Percentiles rank a stretch among this genome's conserved stretches.
These are phyloP conservation scores for Taiozyma sp. DNA, from an alignment of 1,139 yeast species.

Conservation along the genomic window DNA sequence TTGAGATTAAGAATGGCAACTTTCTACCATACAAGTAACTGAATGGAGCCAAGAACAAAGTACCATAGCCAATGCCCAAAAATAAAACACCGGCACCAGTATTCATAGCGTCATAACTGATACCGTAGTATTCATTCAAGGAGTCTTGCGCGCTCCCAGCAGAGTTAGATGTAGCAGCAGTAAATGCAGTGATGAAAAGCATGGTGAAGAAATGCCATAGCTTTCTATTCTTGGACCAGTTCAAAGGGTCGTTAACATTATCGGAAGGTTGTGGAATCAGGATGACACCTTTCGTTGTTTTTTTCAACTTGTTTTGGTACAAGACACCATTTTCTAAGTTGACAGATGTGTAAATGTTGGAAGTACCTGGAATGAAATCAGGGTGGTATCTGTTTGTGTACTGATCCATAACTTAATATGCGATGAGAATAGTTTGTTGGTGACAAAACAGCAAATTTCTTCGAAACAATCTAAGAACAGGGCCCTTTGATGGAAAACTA, in stretches of 20 bases:
- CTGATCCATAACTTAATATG: constrained; percentile 30
- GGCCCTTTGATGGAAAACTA: neutral
- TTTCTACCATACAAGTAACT: constrained; percentile 76
- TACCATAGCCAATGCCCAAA: constrained; percentile 67
- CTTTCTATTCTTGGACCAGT: constrained; percentile 56
- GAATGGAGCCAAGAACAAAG: constrained; percentile 68
- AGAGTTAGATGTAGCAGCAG: constrained; percentile 82
- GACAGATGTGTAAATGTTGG: constrained; percentile 38
- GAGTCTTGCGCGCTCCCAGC: constrained; percentile 80
- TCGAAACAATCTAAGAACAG: neutral
- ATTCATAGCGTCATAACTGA: constrained; percentile 70
- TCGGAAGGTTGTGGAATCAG: constrained; percentile 73
- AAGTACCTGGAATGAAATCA: constrained; percentile 62
- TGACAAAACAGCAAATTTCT: neutral
- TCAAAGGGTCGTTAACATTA: constrained; percentile 70
- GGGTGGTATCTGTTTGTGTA: constrained; percentile 40
- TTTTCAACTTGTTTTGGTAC: constrained; percentile 47
- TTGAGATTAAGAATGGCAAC: constrained; percentile 61
- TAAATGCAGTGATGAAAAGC: constrained; percentile 69
- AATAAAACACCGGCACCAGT: constrained; percentile 84
- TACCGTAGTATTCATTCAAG: constrained; percentile 56
- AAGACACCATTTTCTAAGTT: constrained; percentile 30
- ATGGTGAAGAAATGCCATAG: constrained; percentile 53
- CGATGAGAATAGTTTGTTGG: neutral
- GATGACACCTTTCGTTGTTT: constrained; percentile 44